Base-by-base conservation (phyloP, 345 rosid species). In the Corymbia maculata region DNA sequence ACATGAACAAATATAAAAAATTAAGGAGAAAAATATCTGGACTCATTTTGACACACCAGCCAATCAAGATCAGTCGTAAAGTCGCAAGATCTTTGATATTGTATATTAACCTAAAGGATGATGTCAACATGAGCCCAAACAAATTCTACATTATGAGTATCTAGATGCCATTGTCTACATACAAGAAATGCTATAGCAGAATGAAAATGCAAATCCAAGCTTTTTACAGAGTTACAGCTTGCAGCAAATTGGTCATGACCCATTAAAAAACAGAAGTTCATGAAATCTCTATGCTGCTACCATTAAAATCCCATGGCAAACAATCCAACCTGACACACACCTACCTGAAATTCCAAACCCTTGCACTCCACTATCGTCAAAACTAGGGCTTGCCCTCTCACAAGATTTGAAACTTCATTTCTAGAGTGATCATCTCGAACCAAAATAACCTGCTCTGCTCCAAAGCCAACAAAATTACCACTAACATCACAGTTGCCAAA, bases 321-420 rank as follows among this genome's bases (percentile, higher is more conserved):
- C 79, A 68, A 68, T 68, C 44, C 44, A 68, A 32, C 79, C 45
- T 32, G 44, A 68, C 79, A 0, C 3, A 84, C n/a, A 45, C 52
- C 6, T 49, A 89, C 90, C 90, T 89, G 90, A 52, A 86, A 89
- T 85, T 89, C 90, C 86, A 70, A 21, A n/a, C 90, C 89, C 51
- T 86, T 85, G 80, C 87, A 88, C 85, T 88, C 89, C 70, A 24
- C 64, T 28, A 88, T 85, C 4, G 90, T 88, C 6, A 86, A 5
- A 51, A 86, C 86, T 10, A 42, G 75, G 3, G 86, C 90, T 86
- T 70, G 88, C 70, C 86, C 52, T 53, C 90, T 84, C 26, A 82
- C 90, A 7, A 36, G 24, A 32, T 80, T 28, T 9, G 64, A 51
- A 55, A 89, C 68, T 59, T 87, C 85, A 57, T 19, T 64, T 36